A percentile compares a stretch with the other conserved stretches of the same genome.
Evolutionary conservation across 805 yeast genomes (phyloP).

Genomic region (Wickerhamiella azymoides): DNA sequence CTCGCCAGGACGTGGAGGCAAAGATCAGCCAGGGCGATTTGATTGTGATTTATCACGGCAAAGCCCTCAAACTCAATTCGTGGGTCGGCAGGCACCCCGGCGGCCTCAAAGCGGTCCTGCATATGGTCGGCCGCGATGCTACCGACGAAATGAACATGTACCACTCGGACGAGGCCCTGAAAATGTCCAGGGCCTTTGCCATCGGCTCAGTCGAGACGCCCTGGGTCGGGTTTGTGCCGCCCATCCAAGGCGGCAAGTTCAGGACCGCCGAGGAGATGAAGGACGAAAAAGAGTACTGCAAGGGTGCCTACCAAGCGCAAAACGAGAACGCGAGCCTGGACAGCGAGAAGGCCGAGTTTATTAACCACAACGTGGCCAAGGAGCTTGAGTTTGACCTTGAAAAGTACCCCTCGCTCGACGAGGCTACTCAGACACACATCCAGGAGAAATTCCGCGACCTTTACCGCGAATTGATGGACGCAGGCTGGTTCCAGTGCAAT

Average conservation of each 20-base stretch:
- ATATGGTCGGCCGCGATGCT: slow-evolving; percentile 81
- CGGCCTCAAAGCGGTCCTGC: slow-evolving; percentile 71
- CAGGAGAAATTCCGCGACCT: slow-evolving; percentile 45
- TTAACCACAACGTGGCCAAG: slow-evolving; percentile 44
- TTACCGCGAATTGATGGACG: slow-evolving; percentile 39
- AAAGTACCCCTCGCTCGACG: slow-evolving; percentile 51
- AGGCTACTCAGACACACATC: slow-evolving; percentile 45
- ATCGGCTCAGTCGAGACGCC: slow-evolving; percentile 49
- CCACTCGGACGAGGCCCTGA: slow-evolving; percentile 47
- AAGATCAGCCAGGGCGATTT: slow-evolving; percentile 54
- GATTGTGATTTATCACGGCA: slow-evolving; percentile 48
- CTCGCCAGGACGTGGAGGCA: slow-evolving; percentile 38
- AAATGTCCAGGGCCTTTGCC: slow-evolving; percentile 39
- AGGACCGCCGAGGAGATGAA: slow-evolving; percentile 24
- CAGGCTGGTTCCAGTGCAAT: slow-evolving; percentile 57
- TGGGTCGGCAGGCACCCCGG: slow-evolving; percentile 80
- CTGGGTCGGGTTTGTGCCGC: slow-evolving; percentile 73
- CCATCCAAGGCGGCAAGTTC: slow-evolving; percentile 68
- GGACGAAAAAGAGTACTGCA: slow-evolving; percentile 10
- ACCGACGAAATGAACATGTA: slow-evolving; percentile 83
- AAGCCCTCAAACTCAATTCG: slow-evolving; percentile 48
- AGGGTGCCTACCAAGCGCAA: neutral
- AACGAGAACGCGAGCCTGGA: neutral
- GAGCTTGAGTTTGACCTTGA: slow-evolving; percentile 43
- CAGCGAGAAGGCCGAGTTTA: slow-evolving; percentile 32